Evolutionary conservation across 2,329 filamentous ascomycete genomes (phyloP), one percentile per base, ranked within the genome.

Genomic region (Paecilomyces variotii): DNA sequence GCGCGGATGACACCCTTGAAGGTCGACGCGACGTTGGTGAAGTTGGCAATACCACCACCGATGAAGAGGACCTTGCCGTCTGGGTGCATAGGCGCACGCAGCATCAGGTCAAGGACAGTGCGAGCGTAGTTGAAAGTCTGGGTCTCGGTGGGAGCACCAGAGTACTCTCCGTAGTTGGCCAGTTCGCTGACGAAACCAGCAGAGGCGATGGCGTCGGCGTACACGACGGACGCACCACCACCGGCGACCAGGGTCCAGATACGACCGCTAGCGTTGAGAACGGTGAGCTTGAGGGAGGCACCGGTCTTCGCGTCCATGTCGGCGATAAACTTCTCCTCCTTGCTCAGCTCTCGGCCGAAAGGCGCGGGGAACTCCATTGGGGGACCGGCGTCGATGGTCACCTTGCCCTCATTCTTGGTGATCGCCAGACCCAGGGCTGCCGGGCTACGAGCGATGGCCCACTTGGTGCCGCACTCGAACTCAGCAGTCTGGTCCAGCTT

Each of bases 1-100:
- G 94, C 94, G 68, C 91, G 89, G 76, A 99, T 99, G 77, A 99
- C 93, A 82, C 94, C 94, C 86, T 99, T 99, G 89, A 99, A 99
- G 64, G 94, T 99, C 70, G 89, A 94, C 61, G 94, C 94, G 57
- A 99, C 94, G 81, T 97, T 99, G 84, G 94, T 99, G 83, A 99
- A 99, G 88, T 99, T 99, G 84, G 94, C 94, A 84, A 99, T 99
- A 85, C 94, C 94, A 82, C 94, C 94, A 78, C 94, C 94, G 67
- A 99, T 97, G 85, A 99, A 99, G 65, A 99, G 88, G 57, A 99
- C 91, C 86, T 97, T 99, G 82, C 94, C 94, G 72, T 97, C 88
- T 62, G 90, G 84, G 77, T 85, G 83, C 74, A 86, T 78, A 60
- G 94, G 93, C 58, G 93, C 88, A 67, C 94, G 90, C 68, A 99